These are phyloP conservation scores for Boehmeria nivea DNA, from an alignment of 306 rosid genomes.

Conservation along the genomic window DNA sequence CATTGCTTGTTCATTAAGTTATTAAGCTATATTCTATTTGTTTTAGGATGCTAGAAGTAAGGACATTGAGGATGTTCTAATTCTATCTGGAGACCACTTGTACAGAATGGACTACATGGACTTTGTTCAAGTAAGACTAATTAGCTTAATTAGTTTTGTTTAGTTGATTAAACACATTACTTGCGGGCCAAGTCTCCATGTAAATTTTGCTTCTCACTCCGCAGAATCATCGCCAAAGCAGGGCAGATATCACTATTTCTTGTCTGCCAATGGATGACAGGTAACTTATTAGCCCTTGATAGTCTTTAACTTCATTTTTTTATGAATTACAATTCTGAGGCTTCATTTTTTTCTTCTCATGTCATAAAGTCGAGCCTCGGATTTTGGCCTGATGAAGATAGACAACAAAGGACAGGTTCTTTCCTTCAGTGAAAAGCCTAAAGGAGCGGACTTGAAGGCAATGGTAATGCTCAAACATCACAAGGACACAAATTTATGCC, in stretches of 20 bases:
- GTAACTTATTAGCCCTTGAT: conserved; percentile 30
- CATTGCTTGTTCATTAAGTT: background rate
- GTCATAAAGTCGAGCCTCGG: conserved; percentile 85
- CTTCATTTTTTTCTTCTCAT: conserved; percentile 19
- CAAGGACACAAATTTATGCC: background rate
- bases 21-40: background rate
- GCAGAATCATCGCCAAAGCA: conserved; percentile 81
- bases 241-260: conserved; percentile 89
- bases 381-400: conserved; percentile 97
- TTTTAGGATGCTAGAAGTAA: conserved; percentile 75
- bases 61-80: conserved; percentile 78
- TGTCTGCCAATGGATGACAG: conserved; percentile 88
- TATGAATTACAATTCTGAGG: background rate
- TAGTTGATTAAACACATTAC: conserved; percentile 3
- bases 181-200: conserved; percentile 13
- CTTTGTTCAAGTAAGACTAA: conserved; percentile 64
- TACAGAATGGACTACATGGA: conserved; percentile 95
- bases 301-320: background rate
- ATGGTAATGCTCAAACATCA: conserved; percentile 52
- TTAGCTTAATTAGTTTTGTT: background rate
- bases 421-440: conserved; percentile 84
- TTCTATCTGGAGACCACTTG: conserved; percentile 91
- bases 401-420: conserved; percentile 61
- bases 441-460: conserved; percentile 63
- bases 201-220: conserved; percentile 13